Evolutionary conservation across 225 moss, liverwort and hornwort genomes (phyloP), one percentile per base, ranked within the genome.

Genomic region (Marchantia polymorpha): DNA sequence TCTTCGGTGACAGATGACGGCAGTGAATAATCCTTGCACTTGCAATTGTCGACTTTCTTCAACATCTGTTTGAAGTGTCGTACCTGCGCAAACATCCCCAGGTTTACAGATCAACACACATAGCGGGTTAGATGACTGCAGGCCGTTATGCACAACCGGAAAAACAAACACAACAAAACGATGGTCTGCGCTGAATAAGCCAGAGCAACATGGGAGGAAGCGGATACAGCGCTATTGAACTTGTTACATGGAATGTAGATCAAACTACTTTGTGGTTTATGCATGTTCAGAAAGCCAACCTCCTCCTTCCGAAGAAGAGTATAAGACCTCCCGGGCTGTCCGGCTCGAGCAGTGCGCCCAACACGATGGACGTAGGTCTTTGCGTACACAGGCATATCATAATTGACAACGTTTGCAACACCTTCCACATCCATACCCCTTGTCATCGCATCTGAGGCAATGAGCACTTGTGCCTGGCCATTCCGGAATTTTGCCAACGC

Each of bases 351-450:
- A 81, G 99, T 99, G 26, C 99, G 95, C 56, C 99, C 99, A 54
- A 99, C 95, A 73, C 99, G 99, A 85, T 99, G 99, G 6, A 99
- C 95, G 79, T 99, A 99, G 0, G 99, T 99, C 89, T 99, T 99
- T 61, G 94, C 95, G 80, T 99, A 99, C 13, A 99, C 95, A 66
- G 99, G 99, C 82, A 99, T 91, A 85, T 99, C 99, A 52, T 89
- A 99, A 81, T 99, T 99, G 31, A 99, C 87, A 46, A 99, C 99
- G 80, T 95, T 95, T 23, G 86, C 92, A 73, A 99, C 93, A 50
- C 99, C 95, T 80, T 99, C 99, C 65, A 99, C 99, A 80, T 99
- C 95, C 99, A 99, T 99, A 72, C 99, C 99, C 80, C 95, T 88
- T 78, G 99, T 99, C 95, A 99, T 95, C 63, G 99, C 99, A 89